Base-by-base conservation (phyloP, 164 flowering plant genomes). In the Santalum album region DNA sequence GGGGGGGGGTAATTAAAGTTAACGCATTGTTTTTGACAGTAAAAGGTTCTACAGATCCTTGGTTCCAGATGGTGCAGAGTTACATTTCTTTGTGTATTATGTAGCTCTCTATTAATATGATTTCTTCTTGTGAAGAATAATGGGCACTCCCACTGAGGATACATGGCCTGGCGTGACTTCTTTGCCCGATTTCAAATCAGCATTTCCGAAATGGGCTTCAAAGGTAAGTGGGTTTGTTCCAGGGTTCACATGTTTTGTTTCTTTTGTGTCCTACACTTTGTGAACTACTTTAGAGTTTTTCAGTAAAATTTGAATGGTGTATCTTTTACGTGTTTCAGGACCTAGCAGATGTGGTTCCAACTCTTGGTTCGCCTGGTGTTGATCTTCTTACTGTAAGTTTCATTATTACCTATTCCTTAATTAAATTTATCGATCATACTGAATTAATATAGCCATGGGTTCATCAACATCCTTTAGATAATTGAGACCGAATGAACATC, bases 111-210 rank as follows among this genome's bases (percentile, higher is more conserved):
- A 38, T 38, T 38, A 14, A 10, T 15, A 9, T 15, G 14, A 38
- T 12, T 3, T 38, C 14, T 38, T 38, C 17, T 12, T 38, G 17
- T 38, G 42, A 38, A 38, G 42, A 9, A 14, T 38, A 38, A 38
- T 38, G 42, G 98, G 96, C 10, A 91, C 98, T 56, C 98, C 98
- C 52, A 86, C 68, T 71, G 95, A 91, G 61, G 84, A 84, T 50
- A 76, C 75, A 26, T 91, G 98, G 98, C 98, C 95, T 50, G 98
- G 98, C 25, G 96, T 91, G 68, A 78, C 79, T 61, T 82, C 98
- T 22, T 63, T 91, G 66, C 96, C 96, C 22, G 98, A 91, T 64
- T 91, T 66, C 61, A 91, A 88, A 68, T 75, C 87, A 58, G 65
- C 98, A 54, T 91, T 91, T 55, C 98, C 96, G 17, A 91, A 82